phyloP scores from a whole-genome alignment of 352 stramenopile species.

The Saprolegnia parasitica region DNA sequence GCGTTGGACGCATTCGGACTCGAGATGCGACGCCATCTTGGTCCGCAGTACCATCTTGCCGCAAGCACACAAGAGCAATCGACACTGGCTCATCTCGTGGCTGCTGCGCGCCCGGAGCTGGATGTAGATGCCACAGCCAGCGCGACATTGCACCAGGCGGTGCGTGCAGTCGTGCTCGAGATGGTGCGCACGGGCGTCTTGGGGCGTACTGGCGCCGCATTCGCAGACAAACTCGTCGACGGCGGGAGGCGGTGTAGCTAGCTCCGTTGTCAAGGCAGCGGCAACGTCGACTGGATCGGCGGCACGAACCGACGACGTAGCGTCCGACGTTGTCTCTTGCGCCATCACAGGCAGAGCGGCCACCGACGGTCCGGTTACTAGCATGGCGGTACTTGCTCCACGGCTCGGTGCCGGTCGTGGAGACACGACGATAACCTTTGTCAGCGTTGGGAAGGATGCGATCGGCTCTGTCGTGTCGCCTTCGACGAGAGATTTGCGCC shows the following conservation, averaged over 20 bases:
- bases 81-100: slow-evolving; percentile 65
- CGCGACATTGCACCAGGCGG: slow-evolving; percentile 45
- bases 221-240: slow-evolving; percentile 31
- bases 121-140: slow-evolving; percentile 46
- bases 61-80: slow-evolving; percentile 56
- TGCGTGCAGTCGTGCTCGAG: slow-evolving; percentile 37
- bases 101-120: slow-evolving; percentile 48
- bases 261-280: background rate
- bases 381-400: no score
- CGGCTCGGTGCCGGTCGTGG: no score
- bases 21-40: slow-evolving; percentile 34
- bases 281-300: background rate
- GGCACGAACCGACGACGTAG: no score
- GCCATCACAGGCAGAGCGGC: no score
- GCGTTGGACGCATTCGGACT: slow-evolving; percentile 36
- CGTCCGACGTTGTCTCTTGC: no score
- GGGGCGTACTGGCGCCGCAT: slow-evolving; percentile 39
- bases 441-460: no score
- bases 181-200: slow-evolving; percentile 35
- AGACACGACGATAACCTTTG: no score
- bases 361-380: no score
- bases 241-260: background rate
- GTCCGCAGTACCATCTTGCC: slow-evolving; percentile 65
- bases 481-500: no score
- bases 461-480: no score